Base-by-base conservation (phyloP, 371 early-diverging fungal genomes). In the Nosema muscidifuracis region DNA sequence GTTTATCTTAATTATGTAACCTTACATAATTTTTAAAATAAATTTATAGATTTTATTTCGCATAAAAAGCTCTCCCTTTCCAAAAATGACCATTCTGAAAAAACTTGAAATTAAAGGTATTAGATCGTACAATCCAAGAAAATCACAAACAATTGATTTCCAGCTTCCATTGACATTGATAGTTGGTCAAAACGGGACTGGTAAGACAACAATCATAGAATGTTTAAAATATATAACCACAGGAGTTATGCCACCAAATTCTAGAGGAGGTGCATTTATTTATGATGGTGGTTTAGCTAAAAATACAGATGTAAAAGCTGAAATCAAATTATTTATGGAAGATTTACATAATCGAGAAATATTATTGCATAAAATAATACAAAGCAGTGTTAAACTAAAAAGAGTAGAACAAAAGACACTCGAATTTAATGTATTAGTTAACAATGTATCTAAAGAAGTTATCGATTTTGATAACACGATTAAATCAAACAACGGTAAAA, bases 141-240 rank as follows among this genome's bases (percentile, higher is more conserved):
- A 86, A 51, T 80, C 87, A 16, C 84, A 86, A 12, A 87, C 88
- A 44, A 89, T 99, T 12, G 87, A 91, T 30, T 94, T 99, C 75
- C 87, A 87, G 63, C 87, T 89, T 3, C 97, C 97, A 0, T 85
- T 97, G 34, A 99, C 99, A 0, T 80, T 99, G n/a, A 95, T 99
- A 73, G 91, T 95, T 18, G 99, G 99, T 0, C 87, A 88, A 65
- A 97, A 97, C 83, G 99, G 98, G 0, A 88, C 92, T 16, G 99
- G 98, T 18, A 99, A 97, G 81, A 97, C 98, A 3, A 97, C 97
- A 0, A 91, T 99, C 67, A 94, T 99, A 69, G 99, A 99, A 80
- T 87, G 91, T 66, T 84, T 99, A 16, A 94, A 92, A 81, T 99
- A 94, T 84, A 89, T 89, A 0, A 93, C 93, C 13, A 96, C 97